Evolutionary conservation across 2,329 filamentous ascomycete genomes (phyloP), one percentile per base, ranked within the genome.

Genomic region (Beauveria rudraprayagi): DNA sequence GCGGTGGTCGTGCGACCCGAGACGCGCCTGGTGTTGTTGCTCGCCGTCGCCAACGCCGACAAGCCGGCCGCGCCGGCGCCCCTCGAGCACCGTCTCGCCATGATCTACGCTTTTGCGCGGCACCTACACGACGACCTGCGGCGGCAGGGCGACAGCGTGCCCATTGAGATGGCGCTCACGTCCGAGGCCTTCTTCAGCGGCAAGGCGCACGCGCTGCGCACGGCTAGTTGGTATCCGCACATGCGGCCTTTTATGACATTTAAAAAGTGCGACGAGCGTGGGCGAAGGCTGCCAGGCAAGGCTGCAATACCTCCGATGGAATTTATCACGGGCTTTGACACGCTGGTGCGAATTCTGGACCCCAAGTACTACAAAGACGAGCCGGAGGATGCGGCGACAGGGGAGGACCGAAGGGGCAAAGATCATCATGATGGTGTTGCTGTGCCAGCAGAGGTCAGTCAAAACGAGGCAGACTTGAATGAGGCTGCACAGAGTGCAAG

Each of bases 251-350:
- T 43, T 24, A 16, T 24, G 53, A 55, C 53, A 17, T 55, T 44
- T 46, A 16, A 10, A 26, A 44, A 44, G 19, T 44, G 37, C 17
- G 53, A 55, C 40, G 24, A 44, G 53, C 19, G 19, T 10, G 53
- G 53, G 40, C 37, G 40, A 5, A 26, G 9, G 40, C 37, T 55
- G 10, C 24, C 53, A 2, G 24, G 24, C 53, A 55, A 22, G 34
- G 14, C 16, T n/a, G 9, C 48, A 19, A 53, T 68, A 10, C 68
- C 71, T 8, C 75, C 80, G 58, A 88, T 91, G 67, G 75, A 89
- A 4, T 90, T 90, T 67, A 80, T 92, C 2, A 82, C 85, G 1
- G 90, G 90, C 30, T 93, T 85, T 70, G 90, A 93, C 67, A 93
- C 90, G 0, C 74, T 92, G 7, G 83, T 88, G 17, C 82, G 90